Conservation (phyloP, 2,329 filamentous ascomycete genomes). For the Neopestalotiopsis clavispora region DNA sequence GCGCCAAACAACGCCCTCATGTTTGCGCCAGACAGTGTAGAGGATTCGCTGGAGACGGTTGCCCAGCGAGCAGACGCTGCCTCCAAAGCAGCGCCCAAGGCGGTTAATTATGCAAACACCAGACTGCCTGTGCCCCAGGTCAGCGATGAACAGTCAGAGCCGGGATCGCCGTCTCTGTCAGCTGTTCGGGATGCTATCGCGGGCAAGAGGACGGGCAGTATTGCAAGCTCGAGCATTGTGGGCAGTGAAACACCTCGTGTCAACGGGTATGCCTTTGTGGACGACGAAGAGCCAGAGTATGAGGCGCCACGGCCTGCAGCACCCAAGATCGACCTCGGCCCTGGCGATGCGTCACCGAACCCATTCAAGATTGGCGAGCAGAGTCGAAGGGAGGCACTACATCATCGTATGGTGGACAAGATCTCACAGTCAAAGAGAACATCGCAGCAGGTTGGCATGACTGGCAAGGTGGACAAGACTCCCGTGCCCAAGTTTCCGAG, state of each 20-base stretch:
- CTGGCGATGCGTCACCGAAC: conserved; percentile 68
- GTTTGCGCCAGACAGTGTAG: conserved; percentile 75
- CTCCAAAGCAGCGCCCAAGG: conserved; percentile 77
- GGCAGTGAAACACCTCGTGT: conserved; percentile 85
- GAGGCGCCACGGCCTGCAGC: conserved; percentile 42
- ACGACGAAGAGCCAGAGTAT: conserved; percentile 70
- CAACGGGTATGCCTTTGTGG: conserved; percentile 93
- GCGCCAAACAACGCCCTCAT: conserved; percentile 83
- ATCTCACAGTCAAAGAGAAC: conserved; percentile 75
- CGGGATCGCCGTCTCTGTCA: conserved; percentile 82
- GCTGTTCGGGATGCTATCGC: conserved; percentile 84
- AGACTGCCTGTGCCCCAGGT: conserved; percentile 64
- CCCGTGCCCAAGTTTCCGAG: conserved; percentile 75
- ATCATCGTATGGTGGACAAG: conserved; percentile 85
- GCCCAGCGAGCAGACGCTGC: conserved; percentile 70
- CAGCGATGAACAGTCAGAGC: conserved; percentile 49
- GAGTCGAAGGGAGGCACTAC: conserved; percentile 78
- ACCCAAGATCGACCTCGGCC: conserved; percentile 61
- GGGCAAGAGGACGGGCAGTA: conserved; percentile 66
- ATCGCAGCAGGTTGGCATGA: conserved; percentile 62
- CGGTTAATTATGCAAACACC: conserved; percentile 83
- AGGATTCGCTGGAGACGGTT: conserved; percentile 64
- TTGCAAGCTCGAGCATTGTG: conserved; percentile 63
- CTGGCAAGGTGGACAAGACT: conserved; percentile 61
- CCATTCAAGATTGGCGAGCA: conserved; percentile 82